Evolutionary conservation across 768 basidiomycete species (phyloP).

Genomic region (Russula earlei): DNA sequence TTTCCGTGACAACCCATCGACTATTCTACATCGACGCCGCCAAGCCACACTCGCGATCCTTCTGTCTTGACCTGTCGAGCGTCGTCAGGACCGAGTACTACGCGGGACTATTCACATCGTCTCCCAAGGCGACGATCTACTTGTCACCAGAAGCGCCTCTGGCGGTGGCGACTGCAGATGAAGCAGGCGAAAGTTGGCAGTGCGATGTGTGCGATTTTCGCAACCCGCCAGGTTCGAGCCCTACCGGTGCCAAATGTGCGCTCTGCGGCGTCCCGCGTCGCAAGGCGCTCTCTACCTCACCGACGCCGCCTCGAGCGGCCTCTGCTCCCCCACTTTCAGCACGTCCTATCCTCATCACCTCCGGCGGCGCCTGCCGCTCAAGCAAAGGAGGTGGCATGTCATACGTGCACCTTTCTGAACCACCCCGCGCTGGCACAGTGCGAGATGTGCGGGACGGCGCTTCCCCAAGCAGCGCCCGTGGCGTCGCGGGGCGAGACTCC

Average conservation of each 20-base stretch:
- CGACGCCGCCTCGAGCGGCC: constrained; percentile 19
- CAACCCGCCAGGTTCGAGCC: constrained; percentile 70
- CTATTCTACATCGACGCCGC: constrained; percentile 67
- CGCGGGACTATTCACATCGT: constrained; percentile 82
- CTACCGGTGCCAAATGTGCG: constrained; percentile 55
- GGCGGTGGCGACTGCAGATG: constrained; percentile 20
- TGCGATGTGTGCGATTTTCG: constrained; percentile 84
- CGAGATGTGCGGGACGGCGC: constrained; percentile 75
- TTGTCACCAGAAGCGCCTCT: constrained; percentile 31
- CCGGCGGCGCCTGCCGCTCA: constrained; percentile 30
- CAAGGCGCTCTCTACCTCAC: constrained; percentile 25
- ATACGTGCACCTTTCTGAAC: constrained; percentile 90
- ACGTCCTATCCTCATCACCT: constrained; percentile 33
- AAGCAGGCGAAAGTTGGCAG: constrained; percentile 56
- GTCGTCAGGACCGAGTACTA: constrained; percentile 80
- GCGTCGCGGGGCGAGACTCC: constrained; percentile 53
- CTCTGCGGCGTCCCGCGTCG: constrained; percentile 74
- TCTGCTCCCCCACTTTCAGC: constrained; percentile 19
- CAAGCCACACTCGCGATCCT: constrained; percentile 45
- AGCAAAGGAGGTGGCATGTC: constrained; percentile 49
- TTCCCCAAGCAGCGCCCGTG: constrained; percentile 33
- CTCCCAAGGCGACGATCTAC: constrained; percentile 77
- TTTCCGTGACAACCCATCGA: constrained; percentile 73
- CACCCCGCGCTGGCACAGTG: constrained; percentile 61
- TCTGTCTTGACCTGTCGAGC: constrained; percentile 53